These are phyloP conservation scores for Blastosporella zonata DNA, from an alignment of 1,284 basidiomycete genomes.

Conservation along the genomic window DNA sequence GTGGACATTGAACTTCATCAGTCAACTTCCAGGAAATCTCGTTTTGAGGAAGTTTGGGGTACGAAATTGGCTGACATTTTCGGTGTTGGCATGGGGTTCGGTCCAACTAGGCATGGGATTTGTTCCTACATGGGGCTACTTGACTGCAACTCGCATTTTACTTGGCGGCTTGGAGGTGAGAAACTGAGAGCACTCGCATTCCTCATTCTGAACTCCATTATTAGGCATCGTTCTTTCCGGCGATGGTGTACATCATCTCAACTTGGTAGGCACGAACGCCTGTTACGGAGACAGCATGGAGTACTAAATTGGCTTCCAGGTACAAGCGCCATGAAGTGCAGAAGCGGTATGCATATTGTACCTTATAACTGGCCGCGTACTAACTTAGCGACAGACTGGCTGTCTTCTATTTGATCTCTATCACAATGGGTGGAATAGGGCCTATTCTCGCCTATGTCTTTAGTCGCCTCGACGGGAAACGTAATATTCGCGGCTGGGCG, in stretches of 20 bases:
- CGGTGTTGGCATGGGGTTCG: constrained; percentile 37
- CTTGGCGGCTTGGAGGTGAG: constrained; percentile 37
- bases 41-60: constrained; percentile 36
- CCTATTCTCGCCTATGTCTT: constrained; percentile 39
- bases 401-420: constrained; percentile 36
- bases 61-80: constrained; percentile 38
- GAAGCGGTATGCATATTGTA: constrained; percentile 30
- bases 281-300: not conserved
- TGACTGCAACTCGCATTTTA: constrained; percentile 37
- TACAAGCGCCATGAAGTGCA: constrained; percentile 47
- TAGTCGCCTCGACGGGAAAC: constrained; percentile 36
- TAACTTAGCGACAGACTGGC: constrained; percentile 29
- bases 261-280: constrained; percentile 31
- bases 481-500: constrained; percentile 39
- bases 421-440: constrained; percentile 37
- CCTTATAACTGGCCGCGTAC: not conserved
- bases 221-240: constrained; percentile 40
- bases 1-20: constrained; percentile 16
- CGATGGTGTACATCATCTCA: constrained; percentile 39
- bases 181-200: not conserved
- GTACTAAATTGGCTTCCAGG: constrained; percentile 23
- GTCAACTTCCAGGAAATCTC: constrained; percentile 41
- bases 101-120: constrained; percentile 41
- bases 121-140: constrained; percentile 34
- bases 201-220: constrained; percentile 4